Evolutionary conservation across 495 filamentous ascomycete species (phyloP).

Genomic region (Hypoxylon perforatum): DNA sequence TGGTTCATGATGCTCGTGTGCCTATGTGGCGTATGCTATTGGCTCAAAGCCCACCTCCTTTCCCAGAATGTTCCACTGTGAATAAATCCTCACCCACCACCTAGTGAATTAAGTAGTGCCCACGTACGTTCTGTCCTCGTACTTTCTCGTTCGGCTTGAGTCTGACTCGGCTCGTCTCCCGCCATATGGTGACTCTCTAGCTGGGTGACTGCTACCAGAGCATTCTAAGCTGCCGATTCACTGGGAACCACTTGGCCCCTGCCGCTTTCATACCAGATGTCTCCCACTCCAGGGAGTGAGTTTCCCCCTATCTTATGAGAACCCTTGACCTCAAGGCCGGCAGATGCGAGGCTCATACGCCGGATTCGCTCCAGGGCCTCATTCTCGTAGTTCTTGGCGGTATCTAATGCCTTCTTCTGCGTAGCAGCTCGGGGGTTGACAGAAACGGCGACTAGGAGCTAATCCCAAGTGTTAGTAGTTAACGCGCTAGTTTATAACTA

Average conservation of each 20-base stretch:
- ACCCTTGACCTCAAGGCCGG: slow-evolving; percentile 77
- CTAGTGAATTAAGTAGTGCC: no score
- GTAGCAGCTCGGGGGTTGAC: slow-evolving; percentile 72
- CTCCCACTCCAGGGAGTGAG: slow-evolving; percentile 32
- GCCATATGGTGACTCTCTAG: no score
- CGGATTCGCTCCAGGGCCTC: slow-evolving; percentile 79
- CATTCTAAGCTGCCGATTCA: slow-evolving; percentile 14
- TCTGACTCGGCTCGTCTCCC: background rate
- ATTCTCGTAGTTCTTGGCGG: slow-evolving; percentile 75
- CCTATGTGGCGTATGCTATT: background rate
- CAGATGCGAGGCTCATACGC: slow-evolving; percentile 76
- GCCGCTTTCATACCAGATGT: slow-evolving; percentile 37
- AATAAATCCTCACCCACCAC: no score
- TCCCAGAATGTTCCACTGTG: no score
- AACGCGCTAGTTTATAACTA: background rate
- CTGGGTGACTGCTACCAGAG: background rate
- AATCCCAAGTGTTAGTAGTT: slow-evolving; percentile 14
- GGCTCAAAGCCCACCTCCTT: no score
- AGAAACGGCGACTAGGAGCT: slow-evolving; percentile 77
- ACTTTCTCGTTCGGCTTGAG: no score
- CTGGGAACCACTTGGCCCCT: slow-evolving; percentile 1
- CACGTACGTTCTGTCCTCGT: no score
- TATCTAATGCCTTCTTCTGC: slow-evolving; percentile 72
- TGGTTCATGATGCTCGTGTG: background rate
- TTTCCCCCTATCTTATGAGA: slow-evolving; percentile 30